Conservation (phyloP, 2,329 filamentous ascomycete genomes). For the Balansia obtecta region DNA sequence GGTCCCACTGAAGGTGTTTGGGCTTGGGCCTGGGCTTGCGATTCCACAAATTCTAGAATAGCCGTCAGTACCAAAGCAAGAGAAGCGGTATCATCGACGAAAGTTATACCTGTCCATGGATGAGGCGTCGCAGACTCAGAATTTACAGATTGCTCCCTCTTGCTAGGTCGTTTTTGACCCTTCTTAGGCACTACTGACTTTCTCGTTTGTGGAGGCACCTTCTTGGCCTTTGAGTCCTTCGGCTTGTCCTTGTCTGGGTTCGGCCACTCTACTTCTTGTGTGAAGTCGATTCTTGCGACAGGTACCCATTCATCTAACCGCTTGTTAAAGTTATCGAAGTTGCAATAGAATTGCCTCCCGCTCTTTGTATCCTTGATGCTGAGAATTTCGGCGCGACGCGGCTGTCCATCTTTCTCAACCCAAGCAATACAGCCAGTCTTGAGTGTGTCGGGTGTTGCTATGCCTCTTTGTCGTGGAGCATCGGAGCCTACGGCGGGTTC, state of each 20-base stretch:
- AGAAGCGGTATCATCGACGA: neutral
- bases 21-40: conserved; percentile 27
- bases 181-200: conserved; percentile 47
- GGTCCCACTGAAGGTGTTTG: conserved; percentile 28
- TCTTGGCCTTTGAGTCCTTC: conserved; percentile 67
- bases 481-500: conserved; percentile 45
- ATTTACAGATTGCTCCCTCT: conserved; percentile 41
- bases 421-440: conserved; percentile 47
- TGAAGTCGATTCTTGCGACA: conserved; percentile 69
- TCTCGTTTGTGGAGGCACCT: conserved; percentile 45
- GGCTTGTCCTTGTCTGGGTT: conserved; percentile 73
- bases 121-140: conserved; percentile 43
- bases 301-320: conserved; percentile 75
- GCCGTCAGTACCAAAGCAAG: neutral
- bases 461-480: conserved; percentile 56
- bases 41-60: conserved; percentile 32
- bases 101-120: conserved; percentile 31
- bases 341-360: conserved; percentile 83
- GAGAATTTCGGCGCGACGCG: conserved; percentile 90
- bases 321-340: conserved; percentile 98
- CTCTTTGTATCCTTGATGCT: conserved; percentile 86
- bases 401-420: conserved; percentile 62
- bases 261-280: conserved; percentile 91
- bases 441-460: conserved; percentile 74
- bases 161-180: conserved; percentile 39